These are phyloP conservation scores for Plenodomus lindquistii DNA, from an alignment of 2,329 filamentous ascomycete species.

Conservation along the genomic window DNA sequence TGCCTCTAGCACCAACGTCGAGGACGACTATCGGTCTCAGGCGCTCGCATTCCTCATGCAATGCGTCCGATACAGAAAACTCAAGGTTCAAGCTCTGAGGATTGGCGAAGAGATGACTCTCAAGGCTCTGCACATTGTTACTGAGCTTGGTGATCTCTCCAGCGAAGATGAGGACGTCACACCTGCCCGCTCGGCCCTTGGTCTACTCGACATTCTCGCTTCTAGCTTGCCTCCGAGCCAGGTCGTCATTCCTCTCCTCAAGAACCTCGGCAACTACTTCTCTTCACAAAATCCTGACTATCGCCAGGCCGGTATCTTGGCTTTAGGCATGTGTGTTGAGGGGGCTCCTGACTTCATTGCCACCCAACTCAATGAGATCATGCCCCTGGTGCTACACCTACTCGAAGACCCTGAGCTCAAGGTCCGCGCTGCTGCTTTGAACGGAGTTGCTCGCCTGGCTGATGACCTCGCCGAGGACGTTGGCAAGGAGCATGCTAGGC, in stretches of 20 bases:
- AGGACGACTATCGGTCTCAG: slow-evolving; percentile 86
- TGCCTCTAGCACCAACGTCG: slow-evolving; percentile 72
- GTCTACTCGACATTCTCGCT: slow-evolving; percentile 85
- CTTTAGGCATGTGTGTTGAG: slow-evolving; percentile 92
- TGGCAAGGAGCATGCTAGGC: slow-evolving; percentile 77
- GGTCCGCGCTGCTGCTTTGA: slow-evolving; percentile 84
- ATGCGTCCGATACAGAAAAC: slow-evolving; percentile 85
- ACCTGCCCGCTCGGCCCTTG: slow-evolving; percentile 81
- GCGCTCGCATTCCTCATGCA: slow-evolving; percentile 94
- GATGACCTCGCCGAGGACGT: slow-evolving; percentile 94
- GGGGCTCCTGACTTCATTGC: slow-evolving; percentile 97
- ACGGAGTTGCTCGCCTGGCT: slow-evolving; percentile 85
- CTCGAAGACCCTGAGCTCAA: slow-evolving; percentile 81
- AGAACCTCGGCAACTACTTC: slow-evolving; percentile 82
- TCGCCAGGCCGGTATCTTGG: slow-evolving; percentile 87
- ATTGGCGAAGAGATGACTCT: slow-evolving; percentile 85
- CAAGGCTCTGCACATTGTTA: slow-evolving; percentile 85
- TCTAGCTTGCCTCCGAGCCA: slow-evolving; percentile 89
- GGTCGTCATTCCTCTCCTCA: slow-evolving; percentile 88
- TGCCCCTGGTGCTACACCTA: slow-evolving; percentile 81
- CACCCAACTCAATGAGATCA: slow-evolving; percentile 83
- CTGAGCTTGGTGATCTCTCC: slow-evolving; percentile 77
- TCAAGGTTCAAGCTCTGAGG: slow-evolving; percentile 91
- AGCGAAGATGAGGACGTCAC: slow-evolving; percentile 81
- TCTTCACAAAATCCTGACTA: slow-evolving; percentile 73